phyloP scores from a whole-genome alignment of 208 protist species.

The Trypanosoma vivax region DNA sequence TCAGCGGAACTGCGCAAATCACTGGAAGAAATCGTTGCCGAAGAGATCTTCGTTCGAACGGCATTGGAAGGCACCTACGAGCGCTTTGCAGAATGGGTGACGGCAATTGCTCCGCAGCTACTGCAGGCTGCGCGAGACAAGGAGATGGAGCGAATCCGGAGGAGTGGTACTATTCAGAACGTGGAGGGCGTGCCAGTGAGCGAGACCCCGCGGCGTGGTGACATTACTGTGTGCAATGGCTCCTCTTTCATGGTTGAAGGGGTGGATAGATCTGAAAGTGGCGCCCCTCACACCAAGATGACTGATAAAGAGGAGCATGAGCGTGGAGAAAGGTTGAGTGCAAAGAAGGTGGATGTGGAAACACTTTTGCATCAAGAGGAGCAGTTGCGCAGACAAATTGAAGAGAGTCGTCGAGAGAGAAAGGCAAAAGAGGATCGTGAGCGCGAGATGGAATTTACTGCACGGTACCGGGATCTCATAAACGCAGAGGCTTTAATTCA shows the following conservation, averaged over 20 bases:
- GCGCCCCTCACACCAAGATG: slow-evolving; percentile 64
- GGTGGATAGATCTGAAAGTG: slow-evolving; percentile 18
- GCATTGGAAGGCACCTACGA: slow-evolving; percentile 27
- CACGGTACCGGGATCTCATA: neutral
- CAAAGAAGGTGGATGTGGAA: slow-evolving; percentile 21
- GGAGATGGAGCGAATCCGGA: slow-evolving; percentile 28
- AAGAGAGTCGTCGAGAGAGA: slow-evolving; percentile 1
- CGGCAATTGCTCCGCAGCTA: slow-evolving; percentile 49
- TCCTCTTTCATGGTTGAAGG: neutral
- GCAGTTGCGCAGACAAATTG: slow-evolving; percentile 13
- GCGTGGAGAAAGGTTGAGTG: slow-evolving; percentile 19
- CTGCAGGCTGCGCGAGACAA: slow-evolving; percentile 31
- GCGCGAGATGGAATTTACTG: slow-evolving; percentile 11
- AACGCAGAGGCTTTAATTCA: slow-evolving; percentile 8
- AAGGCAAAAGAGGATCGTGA: slow-evolving; percentile 6
- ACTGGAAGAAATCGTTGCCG: slow-evolving; percentile 14
- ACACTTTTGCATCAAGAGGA: slow-evolving; percentile 20
- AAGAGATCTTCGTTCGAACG: slow-evolving; percentile 28
- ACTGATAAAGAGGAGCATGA: slow-evolving; percentile 57
- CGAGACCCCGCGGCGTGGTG: neutral
- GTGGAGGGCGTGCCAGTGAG: neutral
- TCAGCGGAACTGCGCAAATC: slow-evolving; percentile 29
- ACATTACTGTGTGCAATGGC: neutral
- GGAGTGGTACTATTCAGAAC: slow-evolving; percentile 29
- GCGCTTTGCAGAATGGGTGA: slow-evolving; percentile 53